These are phyloP conservation scores for Pseudogymnoascus pannorum DNA, from an alignment of 2,329 filamentous ascomycete species.

Conservation along the genomic window DNA sequence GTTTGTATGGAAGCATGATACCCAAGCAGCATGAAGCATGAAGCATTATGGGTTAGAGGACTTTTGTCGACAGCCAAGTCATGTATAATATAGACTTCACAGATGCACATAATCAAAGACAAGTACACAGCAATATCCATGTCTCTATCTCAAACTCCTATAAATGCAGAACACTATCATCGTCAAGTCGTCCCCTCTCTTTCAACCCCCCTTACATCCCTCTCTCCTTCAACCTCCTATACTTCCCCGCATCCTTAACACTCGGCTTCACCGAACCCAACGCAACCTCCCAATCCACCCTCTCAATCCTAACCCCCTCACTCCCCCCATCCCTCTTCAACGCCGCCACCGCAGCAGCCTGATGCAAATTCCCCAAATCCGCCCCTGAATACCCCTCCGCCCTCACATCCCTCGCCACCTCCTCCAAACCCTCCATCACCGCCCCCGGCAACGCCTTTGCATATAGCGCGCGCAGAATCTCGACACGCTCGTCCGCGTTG, in stretches of 20 bases:
- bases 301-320: conserved; percentile 23
- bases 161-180: background rate
- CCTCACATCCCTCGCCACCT: conserved; percentile 56
- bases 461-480: conserved; percentile 70
- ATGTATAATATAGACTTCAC: background rate
- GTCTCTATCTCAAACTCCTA: background rate
- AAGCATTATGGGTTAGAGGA: background rate
- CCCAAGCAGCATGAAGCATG: background rate
- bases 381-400: conserved; percentile 74
- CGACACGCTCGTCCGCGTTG: conserved; percentile 67
- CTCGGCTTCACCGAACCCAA: conserved; percentile 27
- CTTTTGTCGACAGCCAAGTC: background rate
- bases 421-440: conserved; percentile 48
- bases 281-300: conserved; percentile 28
- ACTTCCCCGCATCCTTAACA: conserved; percentile 31
- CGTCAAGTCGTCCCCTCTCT: background rate
- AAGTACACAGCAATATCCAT: background rate
- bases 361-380: conserved; percentile 49
- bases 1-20: conserved; percentile 6
- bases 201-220: conserved; percentile 26
- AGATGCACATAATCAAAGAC: conserved; percentile 1
- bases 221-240: conserved; percentile 29
- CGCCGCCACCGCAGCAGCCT: conserved; percentile 29
- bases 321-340: conserved; percentile 24
- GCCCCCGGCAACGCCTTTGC: conserved; percentile 45